A percentile compares a stretch with the other conserved stretches of the same genome.
Conservation (phyloP, 192 early-diverging fungal species). For the Nowakowskiella sp. region DNA sequence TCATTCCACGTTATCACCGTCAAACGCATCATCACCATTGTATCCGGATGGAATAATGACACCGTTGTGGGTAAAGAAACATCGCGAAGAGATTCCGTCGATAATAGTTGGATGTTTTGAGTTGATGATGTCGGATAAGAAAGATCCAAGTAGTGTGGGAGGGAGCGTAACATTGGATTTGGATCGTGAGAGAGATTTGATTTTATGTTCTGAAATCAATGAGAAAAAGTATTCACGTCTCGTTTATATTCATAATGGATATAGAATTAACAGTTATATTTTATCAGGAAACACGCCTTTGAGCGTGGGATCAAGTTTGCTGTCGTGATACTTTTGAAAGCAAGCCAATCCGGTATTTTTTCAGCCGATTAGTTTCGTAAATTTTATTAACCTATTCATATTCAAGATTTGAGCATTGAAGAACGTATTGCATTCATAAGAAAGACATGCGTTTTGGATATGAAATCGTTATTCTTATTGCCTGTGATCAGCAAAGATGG, state of each 20-base stretch:
- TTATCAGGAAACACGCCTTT: conserved; percentile 47
- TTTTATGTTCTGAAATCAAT: conserved; percentile 56
- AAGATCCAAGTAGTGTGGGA: conserved; percentile 25
- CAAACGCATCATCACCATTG: conserved; percentile 56
- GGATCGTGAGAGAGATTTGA: conserved; percentile 56
- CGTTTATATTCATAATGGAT: conserved; percentile 2
- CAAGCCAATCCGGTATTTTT: conserved; percentile 43
- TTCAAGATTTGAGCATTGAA: conserved; percentile 60
- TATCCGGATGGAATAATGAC: conserved; percentile 80
- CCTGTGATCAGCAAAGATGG: conserved; percentile 24
- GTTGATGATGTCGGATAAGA: conserved; percentile 44
- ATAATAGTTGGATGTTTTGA: conserved; percentile 65
- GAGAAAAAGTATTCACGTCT: conserved; percentile 49
- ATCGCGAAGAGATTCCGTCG: conserved; percentile 53
- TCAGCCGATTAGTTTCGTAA: neutral
- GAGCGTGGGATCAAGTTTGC: conserved; percentile 68
- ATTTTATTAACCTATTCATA: too few relatives aligned
- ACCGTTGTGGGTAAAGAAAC: conserved; percentile 58
- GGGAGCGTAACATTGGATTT: conserved; percentile 36
- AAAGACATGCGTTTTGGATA: conserved; percentile 59
- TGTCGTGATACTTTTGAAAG: conserved; percentile 56
- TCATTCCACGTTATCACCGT: conserved; percentile 63
- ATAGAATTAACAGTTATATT: neutral
- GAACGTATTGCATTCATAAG: conserved; percentile 63
- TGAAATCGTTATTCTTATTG: conserved; percentile 59